These are phyloP conservation scores for Xerocomellus intermedius DNA, from an alignment of 768 basidiomycete genomes.

Conservation along the genomic window DNA sequence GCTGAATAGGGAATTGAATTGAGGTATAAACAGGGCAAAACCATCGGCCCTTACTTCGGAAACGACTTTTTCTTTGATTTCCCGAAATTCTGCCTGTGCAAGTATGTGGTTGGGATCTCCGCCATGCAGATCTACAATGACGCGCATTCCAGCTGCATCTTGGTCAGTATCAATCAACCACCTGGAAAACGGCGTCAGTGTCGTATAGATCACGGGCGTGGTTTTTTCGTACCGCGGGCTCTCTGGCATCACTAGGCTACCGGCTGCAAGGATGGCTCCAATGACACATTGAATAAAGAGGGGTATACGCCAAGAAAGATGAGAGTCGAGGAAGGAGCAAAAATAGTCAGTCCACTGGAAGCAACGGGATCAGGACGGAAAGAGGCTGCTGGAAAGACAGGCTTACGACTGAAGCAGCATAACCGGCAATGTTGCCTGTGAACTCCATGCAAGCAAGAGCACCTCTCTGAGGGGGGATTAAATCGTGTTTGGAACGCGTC, in stretches of 20 bases:
- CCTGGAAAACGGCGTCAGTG: slow-evolving; percentile 36
- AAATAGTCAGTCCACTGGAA: slow-evolving; percentile 91
- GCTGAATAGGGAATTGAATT: slow-evolving; percentile 41
- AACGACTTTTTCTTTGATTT: slow-evolving; percentile 80
- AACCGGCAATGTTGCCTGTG: slow-evolving; percentile 89
- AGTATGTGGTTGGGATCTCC: slow-evolving; percentile 64
- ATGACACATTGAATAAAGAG: slow-evolving; percentile 87
- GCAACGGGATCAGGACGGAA: not conserved
- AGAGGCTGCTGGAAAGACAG: not conserved
- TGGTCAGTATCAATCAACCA: slow-evolving; percentile 89
- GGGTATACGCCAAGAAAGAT: slow-evolving; percentile 90
- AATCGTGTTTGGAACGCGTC: not conserved
- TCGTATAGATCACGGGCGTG: not conserved
- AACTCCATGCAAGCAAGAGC: slow-evolving; percentile 95
- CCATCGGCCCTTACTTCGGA: slow-evolving; percentile 51
- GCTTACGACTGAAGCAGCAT: slow-evolving; percentile 84
- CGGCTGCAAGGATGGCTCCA: slow-evolving; percentile 73
- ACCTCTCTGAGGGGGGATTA: slow-evolving; percentile 57
- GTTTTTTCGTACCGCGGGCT: slow-evolving; percentile 64
- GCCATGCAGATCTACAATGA: slow-evolving; percentile 88
- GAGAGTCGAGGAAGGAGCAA: slow-evolving; percentile 81
- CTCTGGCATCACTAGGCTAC: slow-evolving; percentile 85
- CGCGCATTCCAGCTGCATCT: slow-evolving; percentile 79
- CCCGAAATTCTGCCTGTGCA: slow-evolving; percentile 82
- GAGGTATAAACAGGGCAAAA: not conserved